Conservation (phyloP, 2,329 filamentous ascomycete species). For the Sporothrix curviconia region DNA sequence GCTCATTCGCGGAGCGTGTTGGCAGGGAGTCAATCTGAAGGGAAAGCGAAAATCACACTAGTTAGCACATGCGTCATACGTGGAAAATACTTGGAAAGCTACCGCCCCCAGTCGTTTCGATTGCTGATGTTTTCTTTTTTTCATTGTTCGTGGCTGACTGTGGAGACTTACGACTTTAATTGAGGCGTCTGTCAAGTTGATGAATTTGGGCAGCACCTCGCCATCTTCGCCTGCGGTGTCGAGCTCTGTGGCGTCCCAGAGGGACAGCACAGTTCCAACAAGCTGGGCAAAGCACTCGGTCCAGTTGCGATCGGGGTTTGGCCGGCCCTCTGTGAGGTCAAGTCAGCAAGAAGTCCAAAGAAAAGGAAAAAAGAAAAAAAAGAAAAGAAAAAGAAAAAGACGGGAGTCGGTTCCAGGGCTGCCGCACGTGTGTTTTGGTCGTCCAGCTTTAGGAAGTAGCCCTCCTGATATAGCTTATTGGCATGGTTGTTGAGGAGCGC, state of each 20-base stretch:
- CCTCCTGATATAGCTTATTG: constrained; percentile 96
- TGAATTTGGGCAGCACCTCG: constrained; percentile 55
- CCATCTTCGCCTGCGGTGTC: constrained; percentile 78
- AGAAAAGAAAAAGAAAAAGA: not conserved
- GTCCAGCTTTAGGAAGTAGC: constrained; percentile 94
- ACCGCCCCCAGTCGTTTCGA: no score
- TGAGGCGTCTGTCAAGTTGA: constrained; percentile 94
- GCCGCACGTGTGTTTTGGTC: constrained; percentile 84
- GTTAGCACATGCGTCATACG: no score
- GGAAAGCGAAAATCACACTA: not conserved
- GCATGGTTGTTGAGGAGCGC: constrained; percentile 88
- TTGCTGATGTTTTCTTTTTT: no score
- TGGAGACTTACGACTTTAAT: constrained; percentile 80
- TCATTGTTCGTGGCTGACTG: not conserved
- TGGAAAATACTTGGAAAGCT: no score
- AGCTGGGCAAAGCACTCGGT: constrained; percentile 95
- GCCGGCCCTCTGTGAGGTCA: constrained; percentile 68
- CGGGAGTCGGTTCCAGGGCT: not conserved
- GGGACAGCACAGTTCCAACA: constrained; percentile 85
- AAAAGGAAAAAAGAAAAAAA: not conserved
- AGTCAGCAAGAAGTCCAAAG: constrained; percentile 11
- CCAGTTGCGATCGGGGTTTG: constrained; percentile 83
- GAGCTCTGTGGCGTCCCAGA: constrained; percentile 91
- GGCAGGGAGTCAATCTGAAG: constrained; percentile 78
- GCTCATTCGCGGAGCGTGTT: constrained; percentile 67